Evolutionary conservation across 768 basidiomycete genomes (phyloP), one percentile per base, ranked within the genome.

Genomic region (Mycena sanguinolenta): DNA sequence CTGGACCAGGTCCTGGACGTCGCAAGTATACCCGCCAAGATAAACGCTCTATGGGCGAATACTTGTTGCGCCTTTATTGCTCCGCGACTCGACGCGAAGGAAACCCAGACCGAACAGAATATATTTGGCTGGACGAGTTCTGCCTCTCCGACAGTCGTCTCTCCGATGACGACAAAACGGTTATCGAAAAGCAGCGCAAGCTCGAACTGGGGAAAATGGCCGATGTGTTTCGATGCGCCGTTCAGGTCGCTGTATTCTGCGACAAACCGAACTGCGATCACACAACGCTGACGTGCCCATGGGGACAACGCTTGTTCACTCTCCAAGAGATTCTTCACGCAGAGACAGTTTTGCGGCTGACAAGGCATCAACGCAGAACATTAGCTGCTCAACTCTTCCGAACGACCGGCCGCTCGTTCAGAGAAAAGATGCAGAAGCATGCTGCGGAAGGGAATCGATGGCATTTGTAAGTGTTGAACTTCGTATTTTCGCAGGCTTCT

Each of bases 191-290:
- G 9, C 57, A 59, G 34, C 58, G 57, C 12, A 52, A 25, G 19
- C 8, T 7, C 1, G 73, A 75, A 30, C 36, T 75, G 4, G 74
- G 74, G 30, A 63, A 57, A 17, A 9, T 71, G 12, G 60, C 64
- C 4, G 74, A 75, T 53, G 70, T 75, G 16, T 75, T 71, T 50
- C 21, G 65, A 5, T 28, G 21, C 4, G 74, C 74, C 6, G 17
- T 8, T 7, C 53, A 63, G 25, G 73, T 74, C 30, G 59, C 39
- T 13, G 74, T 74, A 4, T 75, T 75, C 34, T 75, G 74, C 34
- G 36, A 66, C 34, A 42, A 57, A 55, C 23, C 19, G 17, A 39
- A 57, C 23, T 75, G 74, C 53, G 60, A 71, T 39, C 74, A 75
- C 38, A 67, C 69, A 6, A 55, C 55, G 10, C 60, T 71, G 0